Evolutionary conservation across 495 filamentous ascomycete genomes (phyloP).

Genomic region (Penicillium argentinense): DNA sequence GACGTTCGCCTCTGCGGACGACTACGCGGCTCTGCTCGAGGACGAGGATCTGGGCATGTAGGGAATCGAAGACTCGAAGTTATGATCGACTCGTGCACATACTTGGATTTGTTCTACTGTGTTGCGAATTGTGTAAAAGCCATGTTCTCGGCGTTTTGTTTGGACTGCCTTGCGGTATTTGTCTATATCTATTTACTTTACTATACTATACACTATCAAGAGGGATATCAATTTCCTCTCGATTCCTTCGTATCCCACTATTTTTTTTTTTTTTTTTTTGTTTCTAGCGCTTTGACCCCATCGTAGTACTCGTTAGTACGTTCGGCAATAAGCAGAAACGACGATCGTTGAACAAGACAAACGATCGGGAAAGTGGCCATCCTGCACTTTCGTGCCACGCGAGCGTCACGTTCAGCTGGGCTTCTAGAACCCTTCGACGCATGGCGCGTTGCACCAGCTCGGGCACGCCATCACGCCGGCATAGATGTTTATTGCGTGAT

Average conservation of each 20-base stretch:
- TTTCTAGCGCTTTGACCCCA: no score
- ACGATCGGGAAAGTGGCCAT: conserved; percentile 1
- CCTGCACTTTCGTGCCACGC: neutral
- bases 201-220: no score
- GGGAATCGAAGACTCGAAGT: neutral
- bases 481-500: neutral
- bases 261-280: no score
- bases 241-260: no score
- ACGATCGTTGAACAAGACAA: no score
- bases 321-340: no score
- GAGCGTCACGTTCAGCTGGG: neutral
- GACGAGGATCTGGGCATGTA: conserved; percentile 66
- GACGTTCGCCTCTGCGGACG: conserved; percentile 87
- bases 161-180: neutral
- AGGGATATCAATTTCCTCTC: no score
- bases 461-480: neutral
- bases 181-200: no score
- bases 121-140: neutral
- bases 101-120: conserved; percentile 9
- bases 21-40: conserved; percentile 85
- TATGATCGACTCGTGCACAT: conserved; percentile 15
- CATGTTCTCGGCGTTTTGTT: neutral
- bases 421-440: conserved; percentile 3
- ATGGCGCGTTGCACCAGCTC: no score
- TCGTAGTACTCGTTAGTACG: no score